Evolutionary conservation across 2,329 filamentous ascomycete genomes (phyloP).

Genomic region (Paradendryphiella salina): DNA sequence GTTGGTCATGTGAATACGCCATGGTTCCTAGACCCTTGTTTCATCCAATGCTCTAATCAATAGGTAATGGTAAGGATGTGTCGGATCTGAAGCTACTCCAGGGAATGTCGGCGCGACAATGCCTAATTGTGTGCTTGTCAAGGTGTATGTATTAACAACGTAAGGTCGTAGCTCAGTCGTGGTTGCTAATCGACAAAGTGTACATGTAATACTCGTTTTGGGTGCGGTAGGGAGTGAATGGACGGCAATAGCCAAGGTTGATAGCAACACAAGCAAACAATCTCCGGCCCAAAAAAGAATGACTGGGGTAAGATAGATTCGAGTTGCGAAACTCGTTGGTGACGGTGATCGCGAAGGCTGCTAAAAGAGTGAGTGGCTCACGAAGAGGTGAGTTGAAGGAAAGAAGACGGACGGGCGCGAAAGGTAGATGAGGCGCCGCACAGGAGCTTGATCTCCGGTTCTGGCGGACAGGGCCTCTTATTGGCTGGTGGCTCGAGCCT

Average conservation of each 20-base stretch:
- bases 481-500: constrained; percentile 24
- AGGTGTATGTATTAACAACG: constrained; percentile 40
- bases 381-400: constrained; percentile 40
- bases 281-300: constrained; percentile 44
- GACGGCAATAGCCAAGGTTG: constrained; percentile 13
- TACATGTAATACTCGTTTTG: constrained; percentile 14
- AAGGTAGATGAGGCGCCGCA: constrained; percentile 41
- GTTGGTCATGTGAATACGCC: constrained; percentile 38
- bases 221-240: constrained; percentile 21
- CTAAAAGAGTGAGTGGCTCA: constrained; percentile 41
- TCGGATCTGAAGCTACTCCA: constrained; percentile 20
- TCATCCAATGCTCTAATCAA: constrained; percentile 23
- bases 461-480: constrained; percentile 30
- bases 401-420: constrained; percentile 32
- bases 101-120: constrained; percentile 7
- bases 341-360: constrained; percentile 20
- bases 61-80: constrained; percentile 24
- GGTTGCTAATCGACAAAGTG: constrained; percentile 15
- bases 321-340: constrained; percentile 27
- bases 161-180: constrained; percentile 44
- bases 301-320: constrained; percentile 45
- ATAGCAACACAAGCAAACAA: constrained; percentile 22
- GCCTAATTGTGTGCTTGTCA: constrained; percentile 2
- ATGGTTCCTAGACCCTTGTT: constrained; percentile 29
- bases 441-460: constrained; percentile 27